Percentiles rank a stretch among this genome's conserved stretches.
Conservation (phyloP, 2,329 filamentous ascomycete species). For the Daldinia sp. region DNA sequence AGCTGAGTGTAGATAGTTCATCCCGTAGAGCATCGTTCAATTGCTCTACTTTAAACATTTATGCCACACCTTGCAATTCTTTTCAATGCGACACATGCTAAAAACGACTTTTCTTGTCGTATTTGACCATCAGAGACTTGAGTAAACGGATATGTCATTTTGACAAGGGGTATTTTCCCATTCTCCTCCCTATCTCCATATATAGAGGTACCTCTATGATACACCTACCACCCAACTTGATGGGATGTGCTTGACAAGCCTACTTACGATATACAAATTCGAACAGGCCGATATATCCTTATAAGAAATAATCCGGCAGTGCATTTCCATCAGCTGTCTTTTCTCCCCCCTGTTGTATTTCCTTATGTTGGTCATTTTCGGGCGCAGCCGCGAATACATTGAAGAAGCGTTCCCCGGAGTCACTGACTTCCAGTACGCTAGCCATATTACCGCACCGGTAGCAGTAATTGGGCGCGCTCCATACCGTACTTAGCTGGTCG, state of each 20-base stretch:
- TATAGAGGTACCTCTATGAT: constrained; percentile 13
- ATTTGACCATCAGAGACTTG: constrained; percentile 5
- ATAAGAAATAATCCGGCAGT: constrained; percentile 78
- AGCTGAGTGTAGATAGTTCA: constrained; percentile 26
- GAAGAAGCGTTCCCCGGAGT: constrained; percentile 91
- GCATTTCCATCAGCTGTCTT: constrained; percentile 70
- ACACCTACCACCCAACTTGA: constrained; percentile 3
- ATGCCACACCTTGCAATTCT: constrained; percentile 4
- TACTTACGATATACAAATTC: not conserved
- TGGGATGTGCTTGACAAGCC: not conserved
- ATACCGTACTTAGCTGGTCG: constrained; percentile 92
- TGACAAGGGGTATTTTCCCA: constrained; percentile 27
- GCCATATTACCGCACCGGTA: constrained; percentile 97
- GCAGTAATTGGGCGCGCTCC: constrained; percentile 97
- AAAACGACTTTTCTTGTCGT: no score
- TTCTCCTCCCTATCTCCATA: constrained; percentile 2
- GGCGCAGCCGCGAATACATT: constrained; percentile 98
- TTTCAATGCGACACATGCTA: constrained; percentile 8
- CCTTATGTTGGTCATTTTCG: constrained; percentile 91
- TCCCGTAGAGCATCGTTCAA: not conserved
- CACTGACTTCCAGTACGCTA: constrained; percentile 94
- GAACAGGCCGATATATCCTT: constrained; percentile 30
- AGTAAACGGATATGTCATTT: constrained; percentile 9
- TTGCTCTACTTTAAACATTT: constrained; percentile 10
- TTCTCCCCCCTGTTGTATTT: constrained; percentile 79